These are phyloP conservation scores for Begonia loranthoides DNA, from an alignment of 306 rosid genomes.

Conservation along the genomic window DNA sequence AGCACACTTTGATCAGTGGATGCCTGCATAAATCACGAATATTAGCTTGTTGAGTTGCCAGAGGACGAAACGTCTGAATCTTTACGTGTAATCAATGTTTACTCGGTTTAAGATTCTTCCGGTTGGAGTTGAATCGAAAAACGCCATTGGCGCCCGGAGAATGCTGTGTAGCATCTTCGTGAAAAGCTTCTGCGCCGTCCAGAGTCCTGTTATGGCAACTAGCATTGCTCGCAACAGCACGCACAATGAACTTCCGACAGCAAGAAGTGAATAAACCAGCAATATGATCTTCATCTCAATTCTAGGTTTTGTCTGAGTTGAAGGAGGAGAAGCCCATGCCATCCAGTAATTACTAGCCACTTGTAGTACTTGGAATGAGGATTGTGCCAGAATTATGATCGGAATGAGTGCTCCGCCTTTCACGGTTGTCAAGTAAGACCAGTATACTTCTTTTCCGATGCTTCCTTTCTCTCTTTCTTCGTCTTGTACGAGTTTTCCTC, in stretches of 20 bases:
- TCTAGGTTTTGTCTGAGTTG: conserved; percentile 35
- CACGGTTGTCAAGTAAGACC: conserved; percentile 61
- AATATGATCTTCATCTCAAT: conserved; percentile 37
- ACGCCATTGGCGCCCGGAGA: conserved; percentile 83
- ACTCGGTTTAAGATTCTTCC: conserved; percentile 96
- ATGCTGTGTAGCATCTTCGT: conserved; percentile 55
- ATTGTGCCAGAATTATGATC: conserved; percentile 68
- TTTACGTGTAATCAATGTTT: conserved; percentile 9
- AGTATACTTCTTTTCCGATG: conserved; percentile 70
- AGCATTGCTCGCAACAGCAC: conserved; percentile 47
- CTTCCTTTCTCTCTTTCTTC: conserved; percentile 97
- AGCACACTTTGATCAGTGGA: conserved; percentile 92
- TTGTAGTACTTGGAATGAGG: conserved; percentile 75
- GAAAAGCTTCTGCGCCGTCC: conserved; percentile 68
- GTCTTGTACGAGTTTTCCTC: conserved; percentile 71
- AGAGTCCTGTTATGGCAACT: conserved; percentile 56
- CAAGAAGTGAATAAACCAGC: conserved; percentile 48
- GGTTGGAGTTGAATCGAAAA: conserved; percentile 95
- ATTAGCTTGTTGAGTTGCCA: conserved; percentile 1
- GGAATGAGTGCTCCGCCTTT: conserved; percentile 70
- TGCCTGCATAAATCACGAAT: conserved; percentile 41
- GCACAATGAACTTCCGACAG: conserved; percentile 59
- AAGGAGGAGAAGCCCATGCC: conserved; percentile 91
- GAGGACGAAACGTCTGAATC: not conserved
- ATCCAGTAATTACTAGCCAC: conserved; percentile 95